phyloP scores from a whole-genome alignment of 2,329 filamentous ascomycete genomes.

The Septoria linicola region DNA sequence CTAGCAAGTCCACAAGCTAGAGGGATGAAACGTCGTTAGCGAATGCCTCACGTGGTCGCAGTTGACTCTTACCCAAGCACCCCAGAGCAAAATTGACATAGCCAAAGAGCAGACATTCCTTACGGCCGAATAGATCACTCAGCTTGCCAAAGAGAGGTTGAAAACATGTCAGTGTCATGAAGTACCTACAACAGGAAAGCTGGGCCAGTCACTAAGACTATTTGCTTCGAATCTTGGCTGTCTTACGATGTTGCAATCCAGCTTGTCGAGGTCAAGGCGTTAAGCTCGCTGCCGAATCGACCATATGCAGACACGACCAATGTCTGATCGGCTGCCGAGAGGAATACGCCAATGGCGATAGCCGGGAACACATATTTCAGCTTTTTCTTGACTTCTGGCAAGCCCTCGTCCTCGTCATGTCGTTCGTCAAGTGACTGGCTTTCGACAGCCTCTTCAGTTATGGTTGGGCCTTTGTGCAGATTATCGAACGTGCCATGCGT shows the following conservation, averaged over 20 bases:
- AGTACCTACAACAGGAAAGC: slow-evolving; percentile 48
- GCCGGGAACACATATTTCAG: slow-evolving; percentile 62
- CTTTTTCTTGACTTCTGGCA: slow-evolving; percentile 50
- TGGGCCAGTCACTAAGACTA: no score
- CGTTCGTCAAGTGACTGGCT: slow-evolving; percentile 19
- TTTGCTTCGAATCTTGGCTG: no score
- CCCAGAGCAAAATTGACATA: slow-evolving; percentile 66
- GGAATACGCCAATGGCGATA: slow-evolving; percentile 64
- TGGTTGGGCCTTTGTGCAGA: no score
- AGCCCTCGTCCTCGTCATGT: slow-evolving; percentile 44
- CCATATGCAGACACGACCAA: slow-evolving; percentile 77
- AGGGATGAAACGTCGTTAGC: no score
- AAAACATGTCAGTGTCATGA: slow-evolving; percentile 71
- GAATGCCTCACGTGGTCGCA: no score
- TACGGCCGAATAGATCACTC: slow-evolving; percentile 69
- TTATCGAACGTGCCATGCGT: no score
- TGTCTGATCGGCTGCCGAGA: slow-evolving; percentile 73
- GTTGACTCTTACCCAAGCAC: slow-evolving; percentile 47
- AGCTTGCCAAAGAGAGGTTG: slow-evolving; percentile 73
- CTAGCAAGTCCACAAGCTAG: slow-evolving; percentile 58
- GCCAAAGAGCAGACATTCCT: slow-evolving; percentile 62
- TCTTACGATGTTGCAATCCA: slow-evolving; percentile 65
- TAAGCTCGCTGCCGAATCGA: slow-evolving; percentile 71
- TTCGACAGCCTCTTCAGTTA: slow-evolving; percentile 28
- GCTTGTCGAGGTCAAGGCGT: slow-evolving; percentile 70